Evolutionary conservation across 2,329 filamentous ascomycete genomes (phyloP), one percentile per base, ranked within the genome.

Genomic region (Hypoxylon sp.): DNA sequence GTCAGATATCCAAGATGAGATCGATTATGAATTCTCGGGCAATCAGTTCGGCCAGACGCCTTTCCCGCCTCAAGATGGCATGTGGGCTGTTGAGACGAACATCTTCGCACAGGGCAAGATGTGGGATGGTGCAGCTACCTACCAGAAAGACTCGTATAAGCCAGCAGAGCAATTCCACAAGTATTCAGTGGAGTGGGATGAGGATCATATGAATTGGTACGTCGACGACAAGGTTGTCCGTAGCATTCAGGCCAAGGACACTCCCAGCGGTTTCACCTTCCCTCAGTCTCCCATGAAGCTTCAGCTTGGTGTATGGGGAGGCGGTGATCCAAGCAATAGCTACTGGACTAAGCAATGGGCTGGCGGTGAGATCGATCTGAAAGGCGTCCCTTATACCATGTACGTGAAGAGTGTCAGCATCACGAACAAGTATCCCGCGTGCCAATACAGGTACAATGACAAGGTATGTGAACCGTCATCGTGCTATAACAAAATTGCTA

Each of bases 151-250:
- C 24, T 51, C 61, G 2, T 65, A 65, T n/a, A 72, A 72, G 40
- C 75, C 74, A 26, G 69, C 72, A 14, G 70, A 69, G 24, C 70
- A 73, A 28, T 75, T 77, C 51, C 75, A 76, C 49, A 77, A 72
- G 14, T 77, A 77, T 45, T 76, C 75, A 2, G 73, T 77, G 6
- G 74, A 77, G 42, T 77, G 75, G 75, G 74, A 76, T 38, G 71
- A 74, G 28, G 62, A 58, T 18, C 68, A 73, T 24, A 68, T 76
- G 33, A 64, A 59, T 42, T 77, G 75, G 74, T 73, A 69, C 8
- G 71, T 76, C 16, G 73, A 76, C 59, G 68, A 73, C 38, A 71
- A 71, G 45, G 62, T 76, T 12, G 64, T 74, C 18, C 71, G 75
- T 8, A 72, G 68, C 26, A 55, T 75, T 33, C 61, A 64, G 50